Evolutionary conservation across 176 grass and related monocot species (phyloP), one percentile per base, ranked within the genome.

Genomic region (Carex cristatella): DNA sequence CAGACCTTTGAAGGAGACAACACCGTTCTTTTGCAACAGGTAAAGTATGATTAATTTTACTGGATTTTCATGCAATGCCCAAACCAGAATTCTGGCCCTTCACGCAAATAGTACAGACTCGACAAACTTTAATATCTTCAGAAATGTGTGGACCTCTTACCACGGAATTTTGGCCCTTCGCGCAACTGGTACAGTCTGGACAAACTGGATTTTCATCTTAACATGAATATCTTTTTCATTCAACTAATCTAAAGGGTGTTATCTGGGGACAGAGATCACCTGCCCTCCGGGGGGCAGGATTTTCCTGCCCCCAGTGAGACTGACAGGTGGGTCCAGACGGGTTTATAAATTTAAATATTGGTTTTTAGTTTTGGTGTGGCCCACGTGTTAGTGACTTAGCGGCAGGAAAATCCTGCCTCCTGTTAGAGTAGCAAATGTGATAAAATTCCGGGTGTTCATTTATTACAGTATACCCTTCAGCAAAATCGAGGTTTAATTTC

Each of bases 1-100:
- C 96, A 99, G 81, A 99, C 96, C 19, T 99, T 99, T 84, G 96
- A 99, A 89, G 96, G 96, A 40, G 96, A 99, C 63, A 99, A 99
- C 81, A 99, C 96, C 8, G 96, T 99, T 89, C 91, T 99, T 77
- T 77, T 95, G 70, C 96, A 95, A 85, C 96, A 99, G 91, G 96
- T 99, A 94, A 32, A 71, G 61, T 32, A 61, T 40, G 49, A 44
- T 19, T 66, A 88, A 61, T 61, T 81, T 62, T 64, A 30, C 44
- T 65, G 57, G 16, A 81, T 57, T 53, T 58, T 79, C 30, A 57
- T 32, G 48, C 11, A 55, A 75, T 23, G 38, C 30, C 19, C 15
- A 71, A 27, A 75, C 28, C 23, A 51, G 18, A 75, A 54, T 53
- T 69, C 54, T 5, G 13, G n/a, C 71, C 46, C n/a, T 51, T 11